Base-by-base conservation (phyloP, 208 protist species). In the Acanthamoeba lenticulata region DNA sequence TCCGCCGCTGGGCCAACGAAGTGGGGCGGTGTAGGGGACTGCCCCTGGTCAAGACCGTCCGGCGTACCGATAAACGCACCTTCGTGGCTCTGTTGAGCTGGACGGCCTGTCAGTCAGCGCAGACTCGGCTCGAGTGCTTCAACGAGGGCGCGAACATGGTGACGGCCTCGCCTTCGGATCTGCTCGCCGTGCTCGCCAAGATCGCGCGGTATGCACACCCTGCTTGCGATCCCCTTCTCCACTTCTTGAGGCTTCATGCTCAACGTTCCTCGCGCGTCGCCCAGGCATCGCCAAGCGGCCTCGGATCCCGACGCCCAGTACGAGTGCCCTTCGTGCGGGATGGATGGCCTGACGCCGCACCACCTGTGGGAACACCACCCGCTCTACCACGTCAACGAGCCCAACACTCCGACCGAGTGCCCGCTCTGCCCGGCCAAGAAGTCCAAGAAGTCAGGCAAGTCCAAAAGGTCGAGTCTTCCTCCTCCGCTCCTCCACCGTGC, bases 311-410 rank as follows among this genome's bases (percentile, higher is more conserved):
- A 49, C 11, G 81, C 6, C 15, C 7, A 69, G n/a, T 90, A 34
- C 47, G 34, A n/a, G 45, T 90, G 83, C 24, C 83, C 83, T 1
- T 36, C 83, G 34, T 90, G 83, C 27, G 83, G 55, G 19, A 47
- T 90, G 57, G 52, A 69, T 21, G 36, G 38, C 3, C 83, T 90
- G 15, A 90, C 83, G 2, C 5, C 0, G 4, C 34, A 49, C 24
- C 52, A 90, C 34, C 83, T 90, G 34, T 90, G 57, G 52, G 49
- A n/a, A 52, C 83, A 90, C n/a, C 83, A 90, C 52, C 83, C 83
- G 34, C 83, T 90, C 13, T 90, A 90, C 52, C 83, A 90, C 27
- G 83, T 90, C 32, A 69, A 69, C 83, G 83, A 90, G 24, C 83
- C 83, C 32, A 90, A 90, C 83, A 21, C 6, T 2, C 83, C 83